These are phyloP conservation scores for Carex parvula DNA, from an alignment of 176 grass and related monocot genomes.

Conservation along the genomic window DNA sequence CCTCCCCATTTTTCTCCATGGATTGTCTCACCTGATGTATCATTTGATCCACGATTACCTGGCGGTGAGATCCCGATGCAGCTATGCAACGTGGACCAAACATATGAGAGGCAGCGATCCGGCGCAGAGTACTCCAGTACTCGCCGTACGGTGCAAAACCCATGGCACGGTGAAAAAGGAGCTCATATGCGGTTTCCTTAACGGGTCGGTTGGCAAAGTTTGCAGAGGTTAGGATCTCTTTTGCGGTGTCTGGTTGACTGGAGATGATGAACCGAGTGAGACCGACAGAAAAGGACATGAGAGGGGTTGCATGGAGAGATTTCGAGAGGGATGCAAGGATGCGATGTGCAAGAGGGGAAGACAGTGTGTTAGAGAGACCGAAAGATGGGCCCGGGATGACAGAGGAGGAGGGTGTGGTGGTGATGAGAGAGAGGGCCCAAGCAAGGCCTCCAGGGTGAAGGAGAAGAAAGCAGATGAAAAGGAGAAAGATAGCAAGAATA, in stretches of 20 bases:
- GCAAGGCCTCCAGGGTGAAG: slow-evolving; percentile 47
- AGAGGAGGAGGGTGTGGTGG: neutral
- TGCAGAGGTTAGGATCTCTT: slow-evolving; percentile 57
- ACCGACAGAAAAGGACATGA: slow-evolving; percentile 78
- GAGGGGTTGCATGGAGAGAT: slow-evolving; percentile 26
- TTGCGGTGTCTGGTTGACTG: slow-evolving; percentile 56
- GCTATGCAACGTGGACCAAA: slow-evolving; percentile 53
- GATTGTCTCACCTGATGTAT: slow-evolving; percentile 12
- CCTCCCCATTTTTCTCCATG: slow-evolving; percentile 39
- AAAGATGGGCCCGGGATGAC: slow-evolving; percentile 33
- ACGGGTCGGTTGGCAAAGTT: slow-evolving; percentile 71
- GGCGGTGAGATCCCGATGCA: slow-evolving; percentile 24
- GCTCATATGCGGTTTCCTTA: slow-evolving; percentile 61
- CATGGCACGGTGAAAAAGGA: slow-evolving; percentile 91
- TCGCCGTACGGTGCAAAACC: slow-evolving; percentile 66
- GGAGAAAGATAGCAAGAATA: slow-evolving; percentile 36
- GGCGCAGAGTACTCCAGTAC: slow-evolving; percentile 64
- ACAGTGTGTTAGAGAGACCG: slow-evolving; percentile 30
- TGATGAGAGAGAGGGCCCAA: slow-evolving; percentile 35
- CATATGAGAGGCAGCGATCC: slow-evolving; percentile 43
- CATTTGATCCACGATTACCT: slow-evolving; percentile 39
- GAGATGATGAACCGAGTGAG: slow-evolving; percentile 68
- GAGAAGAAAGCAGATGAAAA: slow-evolving; percentile 32
- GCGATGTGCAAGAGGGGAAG: slow-evolving; percentile 43
- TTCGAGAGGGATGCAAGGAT: slow-evolving; percentile 31